Conservation (phyloP, 164 flowering plant genomes). For the Sedum album region DNA sequence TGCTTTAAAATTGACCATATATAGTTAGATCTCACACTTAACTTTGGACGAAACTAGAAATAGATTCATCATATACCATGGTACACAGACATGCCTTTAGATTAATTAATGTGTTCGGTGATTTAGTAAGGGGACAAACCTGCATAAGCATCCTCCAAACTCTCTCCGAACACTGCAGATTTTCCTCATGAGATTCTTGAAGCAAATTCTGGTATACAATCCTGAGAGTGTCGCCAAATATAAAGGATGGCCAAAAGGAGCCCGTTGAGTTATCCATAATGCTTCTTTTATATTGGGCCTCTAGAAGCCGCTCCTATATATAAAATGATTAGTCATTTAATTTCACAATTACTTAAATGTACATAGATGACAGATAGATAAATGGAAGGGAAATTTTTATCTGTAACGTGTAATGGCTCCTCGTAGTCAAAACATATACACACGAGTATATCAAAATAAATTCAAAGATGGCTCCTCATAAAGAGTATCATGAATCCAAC, state of each 20-base stretch:
- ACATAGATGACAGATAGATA: too few species aligned
- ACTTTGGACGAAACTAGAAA: neutral
- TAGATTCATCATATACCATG: neutral
- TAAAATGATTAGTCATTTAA: too few species aligned
- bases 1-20: neutral
- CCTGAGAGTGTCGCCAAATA: conserved; percentile 87
- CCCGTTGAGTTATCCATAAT: conserved; percentile 27
- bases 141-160: conserved; percentile 91
- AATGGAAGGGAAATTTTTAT: too few species aligned
- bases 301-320: conserved; percentile 86
- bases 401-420: too few species aligned
- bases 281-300: conserved; percentile 59
- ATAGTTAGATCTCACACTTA: neutral
- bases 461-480: neutral
- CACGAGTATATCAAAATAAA: neutral
- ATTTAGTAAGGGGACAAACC: conserved; percentile 28
- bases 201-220: conserved; percentile 93
- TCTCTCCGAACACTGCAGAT: conserved; percentile 75
- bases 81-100: neutral
- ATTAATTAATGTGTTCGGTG: neutral
- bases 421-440: too few species aligned
- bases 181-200: conserved; percentile 76
- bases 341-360: too few species aligned
- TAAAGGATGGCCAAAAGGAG: conserved; percentile 84
- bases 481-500: neutral